Evolutionary conservation across 169 alveolate species (phyloP).

Genomic region (Cryptosporidium baileyi): DNA sequence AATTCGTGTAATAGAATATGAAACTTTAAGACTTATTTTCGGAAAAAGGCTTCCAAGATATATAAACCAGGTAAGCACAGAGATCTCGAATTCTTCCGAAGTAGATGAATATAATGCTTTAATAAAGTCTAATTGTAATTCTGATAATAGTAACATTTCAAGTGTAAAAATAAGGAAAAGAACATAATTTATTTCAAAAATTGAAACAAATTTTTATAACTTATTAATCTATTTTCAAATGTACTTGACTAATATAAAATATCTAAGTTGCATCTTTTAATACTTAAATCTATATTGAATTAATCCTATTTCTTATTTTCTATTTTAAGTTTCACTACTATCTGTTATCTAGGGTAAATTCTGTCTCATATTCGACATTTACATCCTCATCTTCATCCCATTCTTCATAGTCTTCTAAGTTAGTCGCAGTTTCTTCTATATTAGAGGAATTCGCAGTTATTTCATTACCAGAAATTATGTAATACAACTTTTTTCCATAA

Average conservation of each 20-base stretch:
- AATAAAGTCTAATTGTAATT: too few relatives aligned
- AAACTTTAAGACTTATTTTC: conserved; percentile 32
- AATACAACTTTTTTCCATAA: conserved; percentile 23
- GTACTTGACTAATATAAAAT: background rate
- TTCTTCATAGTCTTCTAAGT: conserved; percentile 21
- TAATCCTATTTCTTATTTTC: too few relatives aligned
- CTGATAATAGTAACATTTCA: background rate
- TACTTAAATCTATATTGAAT: too few relatives aligned
- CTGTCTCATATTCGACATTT: conserved; percentile 48
- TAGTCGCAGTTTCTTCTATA: background rate
- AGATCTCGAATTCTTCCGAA: too few relatives aligned
- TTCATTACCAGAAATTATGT: conserved; percentile 38
- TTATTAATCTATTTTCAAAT: background rate
- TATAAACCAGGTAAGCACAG: conserved; percentile 5
- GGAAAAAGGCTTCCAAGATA: conserved; percentile 53
- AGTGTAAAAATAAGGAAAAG: too few relatives aligned
- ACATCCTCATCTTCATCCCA: conserved; percentile 30
- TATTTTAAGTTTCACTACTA: background rate
- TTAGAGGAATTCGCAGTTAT: background rate
- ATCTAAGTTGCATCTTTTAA: too few relatives aligned
- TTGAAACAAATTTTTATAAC: background rate
- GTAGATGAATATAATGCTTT: too few relatives aligned
- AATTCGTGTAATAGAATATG: conserved; percentile 25
- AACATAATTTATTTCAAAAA: background rate
- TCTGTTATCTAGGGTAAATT: conserved; percentile 35